Evolutionary conservation across 495 filamentous ascomycete genomes (phyloP).

Genomic region (Trichoderma orchidacearum): DNA sequence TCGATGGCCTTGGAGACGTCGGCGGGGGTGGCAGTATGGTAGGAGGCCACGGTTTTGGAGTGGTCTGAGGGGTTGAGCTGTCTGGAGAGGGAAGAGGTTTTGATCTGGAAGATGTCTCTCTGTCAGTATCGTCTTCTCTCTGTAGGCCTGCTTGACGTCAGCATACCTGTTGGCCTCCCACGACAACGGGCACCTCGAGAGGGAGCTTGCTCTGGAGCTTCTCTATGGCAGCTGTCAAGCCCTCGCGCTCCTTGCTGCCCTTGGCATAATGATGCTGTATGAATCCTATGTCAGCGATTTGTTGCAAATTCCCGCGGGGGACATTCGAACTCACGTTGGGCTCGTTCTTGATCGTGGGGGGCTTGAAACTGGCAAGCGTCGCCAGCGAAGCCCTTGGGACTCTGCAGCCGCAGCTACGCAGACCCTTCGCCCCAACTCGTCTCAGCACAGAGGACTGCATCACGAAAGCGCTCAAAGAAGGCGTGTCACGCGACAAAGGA

Average conservation of each 20-base stretch:
- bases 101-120: conserved; percentile 22
- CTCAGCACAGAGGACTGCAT: conserved; percentile 1
- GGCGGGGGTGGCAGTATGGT: conserved; percentile 57
- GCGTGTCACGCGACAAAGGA: not conserved
- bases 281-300: conserved; percentile 9
- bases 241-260: conserved; percentile 62
- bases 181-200: conserved; percentile 60
- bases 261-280: conserved; percentile 74
- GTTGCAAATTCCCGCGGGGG: not conserved
- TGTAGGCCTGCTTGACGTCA: not conserved
- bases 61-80: conserved; percentile 72
- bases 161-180: conserved; percentile 65
- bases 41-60: conserved; percentile 55
- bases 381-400: conserved; percentile 10
- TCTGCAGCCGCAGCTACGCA: conserved; percentile 5
- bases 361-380: conserved; percentile 64
- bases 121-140: not conserved
- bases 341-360: conserved; percentile 80
- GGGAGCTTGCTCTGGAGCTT: conserved; percentile 43
- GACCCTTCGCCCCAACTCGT: not conserved
- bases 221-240: conserved; percentile 56
- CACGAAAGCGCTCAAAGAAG: not conserved
- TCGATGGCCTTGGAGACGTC: conserved; percentile 67
- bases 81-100: conserved; percentile 31
- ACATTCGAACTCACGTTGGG: conserved; percentile 61